Base-by-base conservation (phyloP, 768 basidiomycete species). In the Cystofilobasidium ferigula region DNA sequence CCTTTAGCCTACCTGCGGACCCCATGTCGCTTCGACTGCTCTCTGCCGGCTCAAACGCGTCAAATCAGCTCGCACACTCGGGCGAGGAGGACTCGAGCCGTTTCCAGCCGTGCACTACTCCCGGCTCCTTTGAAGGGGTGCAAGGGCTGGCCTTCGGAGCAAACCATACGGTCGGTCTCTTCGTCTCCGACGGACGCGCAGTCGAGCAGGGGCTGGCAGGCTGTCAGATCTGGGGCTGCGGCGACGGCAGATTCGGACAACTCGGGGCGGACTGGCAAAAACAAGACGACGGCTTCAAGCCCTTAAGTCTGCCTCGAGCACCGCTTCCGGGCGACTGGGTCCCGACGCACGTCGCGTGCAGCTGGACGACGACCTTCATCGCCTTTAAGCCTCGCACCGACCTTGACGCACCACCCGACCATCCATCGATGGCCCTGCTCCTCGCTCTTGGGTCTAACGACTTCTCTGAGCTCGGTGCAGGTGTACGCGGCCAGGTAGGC, bases 361-460 rank as follows among this genome's bases (percentile, higher is more conserved):
- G 61, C 14, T 36, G 61, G 61, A 54, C 28, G 45, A 47, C 57
- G 67, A 32, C 51, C 67, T 64, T 34, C 69, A 58, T 76, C 78
- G 35, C 74, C 79, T 69, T 81, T n/a, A n/a, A n/a, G n/a, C n/a
- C n/a, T n/a, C n/a, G n/a, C 82, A 28, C 70, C 78, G 70, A 79
- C 78, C 1, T 77, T 79, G 30, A 72, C 74, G 30, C 82, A 83
- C 22, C 81, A 82, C 66, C 85, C 85, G 69, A 85, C 84, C 63
- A 83, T 84, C 10, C 78, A 80, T 70, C 76, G 78, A 30, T 77
- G 73, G 77, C 73, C 35, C 78, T 75, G 28, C 78, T 43, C 26
- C 74, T 72, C 20, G 71, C 74, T 38, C 82, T 82, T n/a, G 62
- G 51, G 13, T 54, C 51, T 1, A 54, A 54, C 51, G 51, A 54